Evolutionary conservation across 352 stramenopile species (phyloP), one percentile per base, ranked within the genome.

Genomic region (Blastocystis sp.): DNA sequence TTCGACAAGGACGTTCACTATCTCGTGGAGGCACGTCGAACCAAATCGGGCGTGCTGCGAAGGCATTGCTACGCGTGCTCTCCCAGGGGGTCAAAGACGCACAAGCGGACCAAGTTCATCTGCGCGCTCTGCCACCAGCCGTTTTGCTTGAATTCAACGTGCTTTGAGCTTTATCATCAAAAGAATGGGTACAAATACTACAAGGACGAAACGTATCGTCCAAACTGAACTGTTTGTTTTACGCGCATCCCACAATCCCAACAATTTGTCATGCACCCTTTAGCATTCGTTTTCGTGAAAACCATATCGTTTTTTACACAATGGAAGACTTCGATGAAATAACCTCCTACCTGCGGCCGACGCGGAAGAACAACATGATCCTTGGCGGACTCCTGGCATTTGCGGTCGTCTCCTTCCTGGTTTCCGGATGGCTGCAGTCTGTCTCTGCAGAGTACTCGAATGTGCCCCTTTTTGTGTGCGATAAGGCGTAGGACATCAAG

Each of bases 81-180:
- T 9, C 19, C 69, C 41, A 62, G 60, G 69, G 69, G 41, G 40
- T 23, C 69, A 21, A 23, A 23, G n/a, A 17, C 19, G 19, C 62
- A 62, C 21, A 79, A 79, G 41, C 41, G 69, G 19, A 64, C 69
- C 7, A 9, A 38, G 28, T 79, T 64, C 48, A 52, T 79, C 2
- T 79, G 69, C 69, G 10, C 41, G 17, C 43, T 41, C 3, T 79
- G 69, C 28, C 34, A 79, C 38, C 14, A 43, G 23, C 48, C 43
- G 3, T 79, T 79, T 34, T 79, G 69, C 28, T 41, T 43, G 11
- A 43, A 41, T 38, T n/a, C 34, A 5, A 19, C 56, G 1, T 79
- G 69, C 43, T 79, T 79, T 61, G 45, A 41, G 4, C 19, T 62
- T 4, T 79, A 79, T 61, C 69, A 79, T 64, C 9, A 17, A 34